Percentiles rank a stretch among this genome's conserved stretches.
These are phyloP conservation scores for Novymonas esmeraldas DNA, from an alignment of 208 protist genomes.

Conservation along the genomic window DNA sequence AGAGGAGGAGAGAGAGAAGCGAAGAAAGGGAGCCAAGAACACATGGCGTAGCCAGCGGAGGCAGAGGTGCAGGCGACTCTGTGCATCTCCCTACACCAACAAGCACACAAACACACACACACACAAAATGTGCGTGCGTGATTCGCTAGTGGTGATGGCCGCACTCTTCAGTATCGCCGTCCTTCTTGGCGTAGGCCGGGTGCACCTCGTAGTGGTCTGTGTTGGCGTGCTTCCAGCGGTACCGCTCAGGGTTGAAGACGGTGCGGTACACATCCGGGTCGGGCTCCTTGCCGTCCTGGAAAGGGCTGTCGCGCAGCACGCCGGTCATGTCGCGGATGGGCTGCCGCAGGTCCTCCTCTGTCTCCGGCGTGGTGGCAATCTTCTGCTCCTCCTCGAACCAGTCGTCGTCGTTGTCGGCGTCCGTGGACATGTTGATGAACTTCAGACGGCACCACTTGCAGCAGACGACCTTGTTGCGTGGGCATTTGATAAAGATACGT, in stretches of 20 bases:
- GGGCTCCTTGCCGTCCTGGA: constrained; percentile 83
- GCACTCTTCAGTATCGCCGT: constrained; percentile 16
- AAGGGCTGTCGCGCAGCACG: constrained; percentile 67
- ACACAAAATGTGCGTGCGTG: too few relatives aligned
- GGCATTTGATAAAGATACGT: constrained; percentile 91
- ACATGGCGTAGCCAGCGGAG: too few relatives aligned
- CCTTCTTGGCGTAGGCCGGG: constrained; percentile 71
- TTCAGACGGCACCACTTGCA: constrained; percentile 92
- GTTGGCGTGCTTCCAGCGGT: constrained; percentile 78
- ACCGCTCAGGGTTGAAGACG: constrained; percentile 85
- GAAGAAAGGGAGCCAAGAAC: background rate
- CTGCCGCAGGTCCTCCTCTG: constrained; percentile 70
- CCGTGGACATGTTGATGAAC: constrained; percentile 91
- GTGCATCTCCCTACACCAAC: too few relatives aligned
- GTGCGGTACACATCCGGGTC: constrained; percentile 81
- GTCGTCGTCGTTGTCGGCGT: constrained; percentile 88
- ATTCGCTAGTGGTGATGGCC: constrained; percentile 18
- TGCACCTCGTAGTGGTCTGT: constrained; percentile 84
- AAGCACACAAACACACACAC: background rate
- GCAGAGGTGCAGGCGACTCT: background rate
- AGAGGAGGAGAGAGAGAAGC: background rate
- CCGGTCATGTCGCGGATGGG: constrained; percentile 82
- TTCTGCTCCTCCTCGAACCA: constrained; percentile 89
- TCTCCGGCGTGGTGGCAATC: constrained; percentile 85
- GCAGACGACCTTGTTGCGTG: constrained; percentile 66